phyloP scores from a whole-genome alignment of 345 rosid species.

The Eucalyptus cloeziana region DNA sequence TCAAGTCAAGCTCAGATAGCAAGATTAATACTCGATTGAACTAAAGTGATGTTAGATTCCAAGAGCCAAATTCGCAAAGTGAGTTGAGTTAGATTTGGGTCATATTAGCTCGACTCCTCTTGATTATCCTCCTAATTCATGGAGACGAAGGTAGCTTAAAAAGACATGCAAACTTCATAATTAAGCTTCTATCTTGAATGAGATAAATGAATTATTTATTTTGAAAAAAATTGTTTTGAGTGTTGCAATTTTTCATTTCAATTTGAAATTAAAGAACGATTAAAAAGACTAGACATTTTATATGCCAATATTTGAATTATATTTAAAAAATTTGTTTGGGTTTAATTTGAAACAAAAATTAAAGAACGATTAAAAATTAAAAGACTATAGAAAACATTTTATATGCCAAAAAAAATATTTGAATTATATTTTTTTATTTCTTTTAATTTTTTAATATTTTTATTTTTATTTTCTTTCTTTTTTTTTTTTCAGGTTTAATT shows the following conservation, averaged over 20 bases:
- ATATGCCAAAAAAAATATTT: too few relatives aligned
- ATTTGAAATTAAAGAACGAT: background rate
- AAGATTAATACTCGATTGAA: background rate
- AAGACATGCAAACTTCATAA: background rate
- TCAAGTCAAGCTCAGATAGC: background rate
- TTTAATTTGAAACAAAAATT: background rate
- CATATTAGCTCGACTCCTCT: background rate
- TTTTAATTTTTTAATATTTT: too few relatives aligned
- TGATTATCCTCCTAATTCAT: background rate
- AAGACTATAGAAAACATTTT: too few relatives aligned
- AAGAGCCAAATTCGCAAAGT: fast-evolving
- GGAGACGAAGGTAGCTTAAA: background rate
- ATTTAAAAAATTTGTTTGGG: background rate
- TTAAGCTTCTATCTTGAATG: background rate
- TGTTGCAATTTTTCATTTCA: fast-evolving
- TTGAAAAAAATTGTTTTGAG: background rate
- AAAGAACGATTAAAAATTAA: too few relatives aligned
- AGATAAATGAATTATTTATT: background rate
- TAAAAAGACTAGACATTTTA: background rate
- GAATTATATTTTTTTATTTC: too few relatives aligned
- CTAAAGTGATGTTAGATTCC: background rate
- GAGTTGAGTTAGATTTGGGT: background rate
- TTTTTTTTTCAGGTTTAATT: too few relatives aligned
- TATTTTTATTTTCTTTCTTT: too few relatives aligned
- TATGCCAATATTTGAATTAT: background rate